Conservation (phyloP, 1,284 basidiomycete species). For the Sparassis latifolia region DNA sequence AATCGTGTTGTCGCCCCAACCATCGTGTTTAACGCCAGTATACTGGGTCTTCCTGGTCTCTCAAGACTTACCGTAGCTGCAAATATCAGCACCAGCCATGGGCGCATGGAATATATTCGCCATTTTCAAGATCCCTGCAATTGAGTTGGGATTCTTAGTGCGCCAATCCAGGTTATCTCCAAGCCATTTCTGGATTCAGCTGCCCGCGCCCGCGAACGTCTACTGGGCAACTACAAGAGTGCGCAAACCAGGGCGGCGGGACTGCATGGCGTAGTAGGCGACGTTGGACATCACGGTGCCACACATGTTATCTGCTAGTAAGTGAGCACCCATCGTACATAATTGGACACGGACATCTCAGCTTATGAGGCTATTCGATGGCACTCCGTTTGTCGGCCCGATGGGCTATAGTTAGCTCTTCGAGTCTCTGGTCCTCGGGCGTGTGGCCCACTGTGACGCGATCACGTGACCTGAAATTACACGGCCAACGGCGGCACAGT, state of each 20-base stretch:
- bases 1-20: constrained; percentile 44
- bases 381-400: too few species aligned
- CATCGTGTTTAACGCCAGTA: constrained; percentile 11
- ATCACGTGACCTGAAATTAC: too few species aligned
- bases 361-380: too few species aligned
- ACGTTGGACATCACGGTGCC: constrained; percentile 66
- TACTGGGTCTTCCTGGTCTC: background rate
- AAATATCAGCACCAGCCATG: constrained; percentile 67
- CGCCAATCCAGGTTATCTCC: constrained; percentile 58
- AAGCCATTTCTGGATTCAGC: constrained; percentile 63
- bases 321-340: too few species aligned
- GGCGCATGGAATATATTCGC: constrained; percentile 59
- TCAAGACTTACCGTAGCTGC: constrained; percentile 47
- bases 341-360: too few species aligned
- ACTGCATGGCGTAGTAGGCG: constrained; percentile 57
- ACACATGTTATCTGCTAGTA: constrained; percentile 48
- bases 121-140: constrained; percentile 58
- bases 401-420: too few species aligned
- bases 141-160: constrained; percentile 52
- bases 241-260: constrained; percentile 51
- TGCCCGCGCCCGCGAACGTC: constrained; percentile 64
- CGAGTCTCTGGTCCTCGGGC: too few species aligned
- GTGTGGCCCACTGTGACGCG: too few species aligned
- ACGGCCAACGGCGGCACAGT: too few species aligned
- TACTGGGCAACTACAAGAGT: constrained; percentile 68